Evolutionary conservation across 768 basidiomycete genomes (phyloP), one percentile per base, ranked within the genome.

Genomic region (Naematelia encephala): DNA sequence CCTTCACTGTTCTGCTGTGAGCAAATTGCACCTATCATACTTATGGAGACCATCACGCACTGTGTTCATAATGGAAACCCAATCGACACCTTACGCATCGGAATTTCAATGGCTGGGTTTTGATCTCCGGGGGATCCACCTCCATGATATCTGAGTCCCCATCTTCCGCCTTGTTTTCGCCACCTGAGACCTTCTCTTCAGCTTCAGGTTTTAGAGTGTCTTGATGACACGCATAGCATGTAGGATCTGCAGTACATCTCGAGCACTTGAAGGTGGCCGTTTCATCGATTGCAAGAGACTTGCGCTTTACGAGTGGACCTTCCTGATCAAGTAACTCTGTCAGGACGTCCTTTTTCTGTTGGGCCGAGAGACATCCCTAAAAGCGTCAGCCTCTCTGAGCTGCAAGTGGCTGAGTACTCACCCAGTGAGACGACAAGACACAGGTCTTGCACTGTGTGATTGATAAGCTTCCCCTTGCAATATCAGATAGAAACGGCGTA

Each of bases 71-170:
- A 76, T 96, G 92, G 8, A 87, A 83, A 3, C 86, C 80, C 47
- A 91, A 85, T 68, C 87, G 89, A 81, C 92, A 96, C 19, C 86
- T 82, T 51, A 85, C 73, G 76, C 92, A 96, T 23, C 92, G 83
- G 76, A 90, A 94, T 29, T 91, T 79, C 10, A 90, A 44, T 14
- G 52, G 43, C 25, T 14, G 4, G n/a, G 80, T 75, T 28, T 80
- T 48, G 11, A 12, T 43, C 25, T 46, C 43, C 13, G 11, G 16
- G 12, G 3, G 13, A 43, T 21, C 21, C 47, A 12, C 29, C 5
- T 54, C 44, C 11, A 43, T 48, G 1, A 27, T 21, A 19, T 47
- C 34, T 1, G 23, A 2, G 23, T 54, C 50, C 0, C 23, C 22
- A 0, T 27, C 21, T 3, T 26, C 29, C 4, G 22, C 48, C 5